These are phyloP conservation scores for Cyberlindnera lachancei DNA, from an alignment of 805 yeast genomes.

Conservation along the genomic window DNA sequence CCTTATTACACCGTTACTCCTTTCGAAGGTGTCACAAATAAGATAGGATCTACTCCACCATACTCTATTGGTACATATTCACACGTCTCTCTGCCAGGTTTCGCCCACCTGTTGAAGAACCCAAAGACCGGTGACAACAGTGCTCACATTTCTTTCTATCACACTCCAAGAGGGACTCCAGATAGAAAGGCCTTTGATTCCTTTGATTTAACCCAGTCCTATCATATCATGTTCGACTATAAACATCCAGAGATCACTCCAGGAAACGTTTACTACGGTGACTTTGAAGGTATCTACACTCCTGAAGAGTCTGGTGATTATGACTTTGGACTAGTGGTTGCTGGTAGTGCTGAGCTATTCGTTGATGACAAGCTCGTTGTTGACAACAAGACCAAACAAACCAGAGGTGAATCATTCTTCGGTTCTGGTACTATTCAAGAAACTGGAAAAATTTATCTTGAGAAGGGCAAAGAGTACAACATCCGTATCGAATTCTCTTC, in stretches of 20 bases:
- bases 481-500: constrained; percentile 42
- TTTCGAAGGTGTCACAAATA: constrained; percentile 35
- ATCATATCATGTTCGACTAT: constrained; percentile 25
- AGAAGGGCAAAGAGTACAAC: constrained; percentile 38
- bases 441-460: constrained; percentile 29
- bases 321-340: constrained; percentile 43
- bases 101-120: constrained; percentile 22
- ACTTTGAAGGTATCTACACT: constrained; percentile 36
- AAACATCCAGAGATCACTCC: constrained; percentile 14
- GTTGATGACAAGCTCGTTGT: constrained; percentile 45
- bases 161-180: constrained; percentile 16
- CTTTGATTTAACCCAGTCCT: constrained; percentile 14
- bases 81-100: constrained; percentile 27
- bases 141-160: constrained; percentile 19
- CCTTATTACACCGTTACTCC: constrained; percentile 44
- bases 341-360: constrained; percentile 50
- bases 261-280: constrained; percentile 32
- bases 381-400: constrained; percentile 49
- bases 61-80: constrained; percentile 31
- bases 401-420: constrained; percentile 41
- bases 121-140: constrained; percentile 22
- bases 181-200: constrained; percentile 25
- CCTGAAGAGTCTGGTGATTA: constrained; percentile 43
- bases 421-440: constrained; percentile 50
- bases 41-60: constrained; percentile 19